Conservation (phyloP, 768 basidiomycete species). For the Phylloporus sp. region DNA sequence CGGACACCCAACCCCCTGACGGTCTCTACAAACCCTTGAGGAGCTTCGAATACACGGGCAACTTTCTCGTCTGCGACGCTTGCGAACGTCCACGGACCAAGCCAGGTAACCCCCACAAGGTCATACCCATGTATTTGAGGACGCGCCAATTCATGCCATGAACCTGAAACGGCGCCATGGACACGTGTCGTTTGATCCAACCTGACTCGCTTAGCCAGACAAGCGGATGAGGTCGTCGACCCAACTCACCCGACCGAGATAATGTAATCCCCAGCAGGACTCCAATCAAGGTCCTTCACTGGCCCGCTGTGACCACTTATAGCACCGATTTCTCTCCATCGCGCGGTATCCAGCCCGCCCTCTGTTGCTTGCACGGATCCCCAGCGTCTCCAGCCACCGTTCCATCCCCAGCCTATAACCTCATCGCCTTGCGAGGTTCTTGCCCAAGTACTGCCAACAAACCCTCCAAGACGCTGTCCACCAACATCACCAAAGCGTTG, state of each 20-base stretch:
- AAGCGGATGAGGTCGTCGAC: neutral
- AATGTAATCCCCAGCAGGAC: slow-evolving; percentile 78
- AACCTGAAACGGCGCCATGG: slow-evolving; percentile 51
- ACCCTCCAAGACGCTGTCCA: slow-evolving; percentile 86
- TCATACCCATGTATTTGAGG: slow-evolving; percentile 99
- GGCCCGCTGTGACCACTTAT: slow-evolving; percentile 80
- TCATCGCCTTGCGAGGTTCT: slow-evolving; percentile 43
- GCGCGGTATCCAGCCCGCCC: slow-evolving; percentile 31
- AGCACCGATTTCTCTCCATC: slow-evolving; percentile 76
- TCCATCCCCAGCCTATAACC: slow-evolving; percentile 88
- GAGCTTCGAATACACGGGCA: slow-evolving; percentile 87
- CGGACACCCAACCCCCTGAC: slow-evolving; percentile 49
- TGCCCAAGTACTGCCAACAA: slow-evolving; percentile 87
- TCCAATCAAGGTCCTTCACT: slow-evolving; percentile 82
- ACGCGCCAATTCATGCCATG: slow-evolving; percentile 84
- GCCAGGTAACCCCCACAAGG: slow-evolving; percentile 71
- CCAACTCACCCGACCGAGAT: slow-evolving; percentile 72
- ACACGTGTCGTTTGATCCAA: slow-evolving; percentile 90
- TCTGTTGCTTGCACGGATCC: slow-evolving; percentile 30
- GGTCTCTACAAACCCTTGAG: slow-evolving; percentile 67
- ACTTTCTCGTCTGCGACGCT: slow-evolving; percentile 98
- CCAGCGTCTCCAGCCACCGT: slow-evolving; percentile 93
- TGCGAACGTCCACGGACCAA: slow-evolving; percentile 72
- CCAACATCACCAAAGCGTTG: slow-evolving; percentile 94
- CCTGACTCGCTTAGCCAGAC: slow-evolving; percentile 36